phyloP scores from a whole-genome alignment of 2,329 filamentous ascomycete genomes.

The Colletotrichum chrysophilum region DNA sequence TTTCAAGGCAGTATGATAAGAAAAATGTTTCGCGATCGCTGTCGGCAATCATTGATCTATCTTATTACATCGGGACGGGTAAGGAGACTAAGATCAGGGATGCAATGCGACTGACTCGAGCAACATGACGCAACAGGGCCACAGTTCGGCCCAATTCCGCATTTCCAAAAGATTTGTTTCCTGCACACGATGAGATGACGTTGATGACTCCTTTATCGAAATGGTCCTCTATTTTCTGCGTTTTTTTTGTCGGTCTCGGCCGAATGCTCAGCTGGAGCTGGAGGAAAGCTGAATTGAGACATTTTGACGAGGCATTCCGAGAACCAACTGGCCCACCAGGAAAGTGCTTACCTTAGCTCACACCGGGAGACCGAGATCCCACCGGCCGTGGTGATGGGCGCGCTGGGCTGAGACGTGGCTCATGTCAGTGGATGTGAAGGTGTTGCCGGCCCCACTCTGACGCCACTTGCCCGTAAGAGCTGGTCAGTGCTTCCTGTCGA shows the following conservation, averaged over 20 bases:
- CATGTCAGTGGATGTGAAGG: neutral
- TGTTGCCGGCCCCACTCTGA: neutral
- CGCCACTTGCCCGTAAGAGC: neutral
- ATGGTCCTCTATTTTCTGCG: neutral
- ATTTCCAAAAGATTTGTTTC: neutral
- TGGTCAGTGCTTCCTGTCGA: neutral
- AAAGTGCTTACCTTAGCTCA: neutral
- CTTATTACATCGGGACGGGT: neutral
- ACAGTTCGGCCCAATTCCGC: constrained; percentile 1
- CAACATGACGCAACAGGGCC: constrained; percentile 14
- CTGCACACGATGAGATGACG: neutral
- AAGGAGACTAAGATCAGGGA: neutral
- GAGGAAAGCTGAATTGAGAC: neutral
- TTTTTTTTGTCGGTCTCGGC: neutral
- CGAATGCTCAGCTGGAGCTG: neutral
- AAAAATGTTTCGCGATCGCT: neutral
- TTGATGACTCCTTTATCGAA: neutral
- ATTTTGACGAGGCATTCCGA: neutral
- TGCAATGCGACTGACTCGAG: neutral
- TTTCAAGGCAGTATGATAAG: neutral
- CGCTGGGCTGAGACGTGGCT: neutral
- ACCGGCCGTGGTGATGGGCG: neutral
- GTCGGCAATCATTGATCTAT: neutral
- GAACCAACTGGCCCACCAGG: neutral
- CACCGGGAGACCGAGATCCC: neutral